Evolutionary conservation across 352 stramenopile genomes (phyloP).

Genomic region (Thraustochytrium striatum): DNA sequence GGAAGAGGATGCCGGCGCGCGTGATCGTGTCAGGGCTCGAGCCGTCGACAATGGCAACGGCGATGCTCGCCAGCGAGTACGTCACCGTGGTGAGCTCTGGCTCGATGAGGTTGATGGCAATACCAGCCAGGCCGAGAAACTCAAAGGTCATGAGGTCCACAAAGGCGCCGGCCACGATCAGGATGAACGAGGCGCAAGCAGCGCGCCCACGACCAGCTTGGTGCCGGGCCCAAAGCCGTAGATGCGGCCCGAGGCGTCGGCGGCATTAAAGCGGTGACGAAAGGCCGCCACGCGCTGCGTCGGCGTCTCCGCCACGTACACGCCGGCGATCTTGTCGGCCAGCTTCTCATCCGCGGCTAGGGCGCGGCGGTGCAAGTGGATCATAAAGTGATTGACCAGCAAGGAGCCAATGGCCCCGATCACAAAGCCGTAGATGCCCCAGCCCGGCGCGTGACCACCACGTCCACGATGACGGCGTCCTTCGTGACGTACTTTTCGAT

Average conservation of each 20-base stretch:
- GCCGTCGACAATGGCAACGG: constrained; percentile 2
- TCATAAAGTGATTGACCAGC: constrained; percentile 51
- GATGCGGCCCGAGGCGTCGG: not conserved
- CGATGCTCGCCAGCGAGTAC: constrained; percentile 1
- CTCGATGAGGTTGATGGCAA: not conserved
- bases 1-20: constrained; percentile 46
- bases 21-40: not conserved
- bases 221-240: constrained; percentile 26
- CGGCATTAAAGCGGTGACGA: not conserved
- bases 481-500: constrained; percentile 25
- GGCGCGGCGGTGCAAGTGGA: constrained; percentile 50
- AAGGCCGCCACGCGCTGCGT: not conserved
- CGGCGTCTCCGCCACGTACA: not conserved
- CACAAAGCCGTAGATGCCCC: constrained; percentile 55
- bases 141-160: constrained; percentile 25
- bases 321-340: not conserved
- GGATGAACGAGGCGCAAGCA: not conserved
- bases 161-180: constrained; percentile 12
- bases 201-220: not conserved
- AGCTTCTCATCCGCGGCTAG: not conserved
- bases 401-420: constrained; percentile 49
- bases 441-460: constrained; percentile 53
- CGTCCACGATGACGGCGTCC: constrained; percentile 42
- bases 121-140: constrained; percentile 22
- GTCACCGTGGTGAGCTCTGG: not conserved